Base-by-base conservation (phyloP, 176 grass and related monocot genomes). In the Carex littledalei region DNA sequence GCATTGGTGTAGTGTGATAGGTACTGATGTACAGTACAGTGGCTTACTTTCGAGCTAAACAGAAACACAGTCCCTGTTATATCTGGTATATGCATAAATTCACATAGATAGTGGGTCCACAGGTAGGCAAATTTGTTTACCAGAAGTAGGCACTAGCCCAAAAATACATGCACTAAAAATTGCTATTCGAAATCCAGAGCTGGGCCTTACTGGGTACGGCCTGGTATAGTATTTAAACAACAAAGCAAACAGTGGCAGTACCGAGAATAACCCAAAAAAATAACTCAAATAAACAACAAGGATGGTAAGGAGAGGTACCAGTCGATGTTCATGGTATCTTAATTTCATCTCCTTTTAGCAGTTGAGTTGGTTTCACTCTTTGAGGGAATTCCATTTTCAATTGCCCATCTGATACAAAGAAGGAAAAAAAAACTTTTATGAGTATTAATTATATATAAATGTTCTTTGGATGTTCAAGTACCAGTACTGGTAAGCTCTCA, bases 261-360 rank as follows among this genome's bases (percentile, higher is more conserved):
- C 7, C 9, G 3, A 4, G 67, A 56, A 54, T 18, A 78, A 56
- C 24, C 21, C n/a, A 52, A 78, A 16, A 77, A 32, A 15, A 55
- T 50, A 78, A 9, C 57, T 56, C 9, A 17, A 55, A 29, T 31
- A 32, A 78, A 78, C 6, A 56, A 56, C 13, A 24, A 31, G 22
- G 29, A 56, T 21, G 24, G 8, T 24, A 55, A 16, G 21, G 47
- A 55, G 17, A 56, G 31, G 24, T 56, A 78, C 74, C 74, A 56
- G 74, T 78, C 2, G 13, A 54, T 17, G 13, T 55, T 32, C 73
- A 32, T 31, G 49, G 49, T 47, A 24, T 11, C 49, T 70, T 20
- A 41, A 41, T 37, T 83, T 83, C 22, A 83, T 83, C 81, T 83
- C 60, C 81, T 83, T 67, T 63, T 83, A 83, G 61, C 37, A 83